Base-by-base conservation (phyloP, 805 yeast species). In the Starmerella floris region DNA sequence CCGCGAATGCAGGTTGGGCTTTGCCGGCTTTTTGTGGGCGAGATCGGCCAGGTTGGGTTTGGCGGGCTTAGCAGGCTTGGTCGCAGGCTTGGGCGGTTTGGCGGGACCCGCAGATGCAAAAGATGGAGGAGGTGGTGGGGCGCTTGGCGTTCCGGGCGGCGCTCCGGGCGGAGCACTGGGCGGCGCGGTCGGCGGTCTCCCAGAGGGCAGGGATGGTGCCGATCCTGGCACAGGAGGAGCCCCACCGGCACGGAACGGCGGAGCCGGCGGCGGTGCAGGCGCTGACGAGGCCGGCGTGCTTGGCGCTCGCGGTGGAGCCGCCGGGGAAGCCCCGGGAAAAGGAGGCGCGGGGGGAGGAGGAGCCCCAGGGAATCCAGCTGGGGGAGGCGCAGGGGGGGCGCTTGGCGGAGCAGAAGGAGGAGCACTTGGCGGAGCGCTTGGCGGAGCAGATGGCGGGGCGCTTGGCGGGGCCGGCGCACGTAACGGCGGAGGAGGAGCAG, bases 201-300 rank as follows among this genome's bases (percentile, higher is more conserved):
- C 30, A 6, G 44, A 28, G 17, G 39, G 34, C 2, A 35, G 40
- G 3, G 41, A 37, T 13, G 40, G 37, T 19, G 40, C 39, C 3
- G 51, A 40, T 5, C 48, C 43, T 5, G 51, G 44, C 21, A 43
- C 44, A 4, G 54, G 44, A 3, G 44, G 44, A 5, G 44, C 44
- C 6, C 37, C 33, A 2, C 41, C 37, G 23, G 32, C 8, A 9
- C 34, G 32, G 27, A 21, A 15, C 9, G 44, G 40, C 20, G 36
- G 31, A 8, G 44, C 27, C 9, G 36, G 16, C 22, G 36, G 25
- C 19, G 35, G 22, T 4, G 41, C 16, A 20, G 35, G 27, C 4
- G 35, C 21, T 10, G 30, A 17, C 20, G 38, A 35, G 9, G 30
- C 16, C 30, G 30, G 21, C 23, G 30, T 10, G n/a, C 11, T 5